Evolutionary conservation across 768 basidiomycete species (phyloP).

Genomic region (Mycena epipterygia): DNA sequence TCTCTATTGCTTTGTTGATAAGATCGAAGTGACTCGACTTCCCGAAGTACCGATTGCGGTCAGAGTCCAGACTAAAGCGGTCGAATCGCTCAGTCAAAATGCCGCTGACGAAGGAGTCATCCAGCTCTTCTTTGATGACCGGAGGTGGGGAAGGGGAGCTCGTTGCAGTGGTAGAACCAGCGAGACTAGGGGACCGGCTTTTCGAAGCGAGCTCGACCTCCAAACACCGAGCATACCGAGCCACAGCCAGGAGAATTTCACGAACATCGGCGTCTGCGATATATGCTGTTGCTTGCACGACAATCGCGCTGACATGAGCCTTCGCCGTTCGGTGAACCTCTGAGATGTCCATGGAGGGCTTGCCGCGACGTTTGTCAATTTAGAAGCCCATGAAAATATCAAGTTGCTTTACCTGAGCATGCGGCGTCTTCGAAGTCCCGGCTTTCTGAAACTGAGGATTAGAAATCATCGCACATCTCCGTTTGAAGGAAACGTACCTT

Average conservation of each 20-base stretch:
- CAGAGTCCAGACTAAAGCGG: constrained; percentile 30
- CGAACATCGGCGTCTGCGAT: constrained; percentile 29
- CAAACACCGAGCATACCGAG: constrained; percentile 31
- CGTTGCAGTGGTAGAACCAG: neutral
- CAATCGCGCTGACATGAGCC: constrained; percentile 33
- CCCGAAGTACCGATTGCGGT: constrained; percentile 44
- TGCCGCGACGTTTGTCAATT: neutral
- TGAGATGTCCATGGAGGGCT: neutral
- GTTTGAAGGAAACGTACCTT: constrained; percentile 10
- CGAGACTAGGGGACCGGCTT: constrained; percentile 5
- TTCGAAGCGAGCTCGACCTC: constrained; percentile 14
- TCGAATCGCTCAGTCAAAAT: constrained; percentile 35
- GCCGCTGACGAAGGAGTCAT: constrained; percentile 12
- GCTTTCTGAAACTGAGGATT: neutral
- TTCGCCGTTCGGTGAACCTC: neutral
- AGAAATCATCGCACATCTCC: neutral
- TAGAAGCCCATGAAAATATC: neutral
- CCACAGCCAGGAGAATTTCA: constrained; percentile 26
- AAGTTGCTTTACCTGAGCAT: neutral
- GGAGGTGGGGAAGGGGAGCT: neutral
- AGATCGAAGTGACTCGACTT: constrained; percentile 50
- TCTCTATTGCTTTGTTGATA: constrained; percentile 50
- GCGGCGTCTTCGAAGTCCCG: neutral
- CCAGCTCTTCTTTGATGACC: constrained; percentile 18
- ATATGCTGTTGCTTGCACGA: constrained; percentile 25